Conservation (phyloP, 1,284 basidiomycete genomes). For the Exsudoporus floridanus region DNA sequence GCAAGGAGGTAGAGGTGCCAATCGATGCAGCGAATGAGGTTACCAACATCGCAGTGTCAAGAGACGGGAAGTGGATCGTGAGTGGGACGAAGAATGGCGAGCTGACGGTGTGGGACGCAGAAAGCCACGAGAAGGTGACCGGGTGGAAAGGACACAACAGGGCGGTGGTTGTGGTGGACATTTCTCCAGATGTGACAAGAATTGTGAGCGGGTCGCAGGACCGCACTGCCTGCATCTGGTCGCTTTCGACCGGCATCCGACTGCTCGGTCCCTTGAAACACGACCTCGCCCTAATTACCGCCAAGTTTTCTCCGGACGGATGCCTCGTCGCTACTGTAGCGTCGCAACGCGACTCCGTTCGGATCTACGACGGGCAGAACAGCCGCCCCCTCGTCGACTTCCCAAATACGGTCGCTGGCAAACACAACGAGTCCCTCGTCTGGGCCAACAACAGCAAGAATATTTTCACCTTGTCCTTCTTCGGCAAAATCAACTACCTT, state of each 20-base stretch:
- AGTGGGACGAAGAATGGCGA: not conserved
- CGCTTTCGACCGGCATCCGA: not conserved
- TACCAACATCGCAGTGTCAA: not conserved
- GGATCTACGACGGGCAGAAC: slow-evolving; percentile 9
- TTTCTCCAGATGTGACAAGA: slow-evolving; percentile 5
- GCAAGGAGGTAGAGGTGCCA: not conserved
- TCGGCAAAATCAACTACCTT: not conserved
- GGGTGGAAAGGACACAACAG: not conserved
- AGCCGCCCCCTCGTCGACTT: too few species aligned
- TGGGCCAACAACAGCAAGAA: not conserved
- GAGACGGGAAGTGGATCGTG: slow-evolving; percentile 6
- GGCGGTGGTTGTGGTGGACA: not conserved
- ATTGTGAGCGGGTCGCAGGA: slow-evolving; percentile 8
- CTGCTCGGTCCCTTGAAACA: slow-evolving; percentile 7
- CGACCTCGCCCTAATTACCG: not conserved
- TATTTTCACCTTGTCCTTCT: slow-evolving; percentile 3
- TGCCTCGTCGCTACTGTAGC: slow-evolving; percentile 8
- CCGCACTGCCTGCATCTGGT: slow-evolving; percentile 9
- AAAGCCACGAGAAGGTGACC: not conserved
- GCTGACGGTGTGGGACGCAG: slow-evolving; percentile 5
- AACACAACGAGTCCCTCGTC: not conserved
- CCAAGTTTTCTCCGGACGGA: slow-evolving; percentile 13
- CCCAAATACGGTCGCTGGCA: too few species aligned
- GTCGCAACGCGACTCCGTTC: slow-evolving; percentile 1
- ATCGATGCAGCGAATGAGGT: slow-evolving; percentile 1